Percentiles rank a stretch among this genome's conserved stretches.
Conservation (phyloP, 2,329 filamentous ascomycete species). For the Cordyceps cicadae region DNA sequence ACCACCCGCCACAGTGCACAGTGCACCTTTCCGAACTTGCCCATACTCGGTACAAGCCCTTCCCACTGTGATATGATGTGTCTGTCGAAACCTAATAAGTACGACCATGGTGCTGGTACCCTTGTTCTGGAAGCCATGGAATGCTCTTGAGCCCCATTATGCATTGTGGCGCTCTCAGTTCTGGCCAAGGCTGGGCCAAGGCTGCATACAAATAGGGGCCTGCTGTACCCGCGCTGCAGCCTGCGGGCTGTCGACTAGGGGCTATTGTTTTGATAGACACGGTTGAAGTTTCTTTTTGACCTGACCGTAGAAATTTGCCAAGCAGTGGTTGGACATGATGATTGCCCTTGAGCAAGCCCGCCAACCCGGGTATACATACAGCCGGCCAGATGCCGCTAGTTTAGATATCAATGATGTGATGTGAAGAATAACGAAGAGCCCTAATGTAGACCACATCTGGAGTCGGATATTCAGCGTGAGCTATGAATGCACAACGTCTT, state of each 20-base stretch:
- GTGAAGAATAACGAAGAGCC: not conserved
- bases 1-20: too few species aligned
- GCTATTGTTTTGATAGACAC: not conserved
- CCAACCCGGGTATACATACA: not conserved
- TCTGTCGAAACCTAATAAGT: not conserved
- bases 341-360: not conserved
- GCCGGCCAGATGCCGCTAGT: not conserved
- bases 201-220: not conserved
- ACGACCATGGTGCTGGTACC: not conserved
- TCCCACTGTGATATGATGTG: not conserved
- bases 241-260: not conserved
- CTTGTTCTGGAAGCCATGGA: constrained; percentile 4
- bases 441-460: not conserved
- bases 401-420: not conserved
- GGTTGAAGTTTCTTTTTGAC: not conserved
- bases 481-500: not conserved
- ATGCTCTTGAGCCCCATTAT: not conserved
- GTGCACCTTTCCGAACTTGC: not conserved
- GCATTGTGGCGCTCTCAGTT: not conserved
- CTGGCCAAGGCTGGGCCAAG: not conserved
- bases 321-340: not conserved
- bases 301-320: not conserved
- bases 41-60: not conserved
- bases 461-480: not conserved
- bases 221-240: not conserved